Conservation (phyloP, 257 asterid species). For the Hygrophila difformis region DNA sequence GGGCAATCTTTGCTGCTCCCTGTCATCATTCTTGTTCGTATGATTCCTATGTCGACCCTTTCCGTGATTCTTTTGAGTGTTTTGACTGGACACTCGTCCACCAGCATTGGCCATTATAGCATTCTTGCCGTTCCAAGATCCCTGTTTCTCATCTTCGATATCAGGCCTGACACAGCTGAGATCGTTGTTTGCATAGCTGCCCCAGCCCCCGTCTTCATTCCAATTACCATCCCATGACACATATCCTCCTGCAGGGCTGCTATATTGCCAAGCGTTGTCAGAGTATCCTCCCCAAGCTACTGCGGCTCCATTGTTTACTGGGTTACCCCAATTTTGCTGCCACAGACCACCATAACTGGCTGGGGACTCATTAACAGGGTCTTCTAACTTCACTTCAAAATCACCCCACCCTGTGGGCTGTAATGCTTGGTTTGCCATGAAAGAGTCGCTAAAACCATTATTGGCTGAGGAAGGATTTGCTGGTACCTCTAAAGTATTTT, state of each 20-base stretch:
- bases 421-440: slow-evolving; percentile 17
- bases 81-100: slow-evolving; percentile 13
- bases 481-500: slow-evolving; percentile 16
- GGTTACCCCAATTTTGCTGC: slow-evolving; percentile 6
- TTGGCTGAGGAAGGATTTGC: slow-evolving; percentile 19
- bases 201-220: background rate
- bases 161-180: background rate
- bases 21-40: slow-evolving; percentile 4
- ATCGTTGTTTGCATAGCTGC: background rate
- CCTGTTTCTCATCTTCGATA: slow-evolving; percentile 5
- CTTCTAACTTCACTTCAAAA: slow-evolving; percentile 14
- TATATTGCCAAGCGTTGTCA: slow-evolving; percentile 11
- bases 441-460: slow-evolving; percentile 27
- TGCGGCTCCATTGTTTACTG: slow-evolving; percentile 7
- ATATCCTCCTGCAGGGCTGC: slow-evolving; percentile 17
- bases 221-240: background rate
- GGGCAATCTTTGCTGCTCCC: slow-evolving; percentile 11
- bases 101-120: background rate
- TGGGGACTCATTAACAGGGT: background rate
- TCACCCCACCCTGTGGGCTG: slow-evolving; percentile 41
- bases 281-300: slow-evolving; percentile 23
- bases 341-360: background rate
- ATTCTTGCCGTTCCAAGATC: slow-evolving; percentile 16
- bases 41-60: slow-evolving; percentile 6
- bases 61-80: background rate